Evolutionary conservation across 2,329 filamentous ascomycete species (phyloP).

Genomic region (Neofusicoccum sp.): DNA sequence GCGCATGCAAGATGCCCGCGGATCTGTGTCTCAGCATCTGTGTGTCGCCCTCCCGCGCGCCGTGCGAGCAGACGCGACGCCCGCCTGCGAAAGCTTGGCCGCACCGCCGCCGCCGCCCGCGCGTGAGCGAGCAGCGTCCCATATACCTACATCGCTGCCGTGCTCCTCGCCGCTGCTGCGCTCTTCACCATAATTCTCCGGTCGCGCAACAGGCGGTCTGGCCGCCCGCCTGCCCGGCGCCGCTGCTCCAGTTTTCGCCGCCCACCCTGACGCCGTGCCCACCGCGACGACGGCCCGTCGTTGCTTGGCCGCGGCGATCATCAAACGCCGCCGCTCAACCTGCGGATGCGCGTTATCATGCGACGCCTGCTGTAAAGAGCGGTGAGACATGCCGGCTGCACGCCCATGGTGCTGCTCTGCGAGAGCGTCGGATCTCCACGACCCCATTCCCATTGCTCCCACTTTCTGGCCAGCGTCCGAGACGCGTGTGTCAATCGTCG

Average conservation of each 20-base stretch:
- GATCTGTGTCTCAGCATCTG: too few species aligned
- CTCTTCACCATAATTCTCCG: constrained; percentile 11
- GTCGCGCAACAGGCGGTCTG: constrained; percentile 1
- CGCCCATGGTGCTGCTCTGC: not conserved
- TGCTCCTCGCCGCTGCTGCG: not conserved
- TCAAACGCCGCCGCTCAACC: not conserved
- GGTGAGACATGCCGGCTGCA: not conserved
- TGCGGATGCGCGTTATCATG: not conserved
- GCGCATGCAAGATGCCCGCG: too few species aligned
- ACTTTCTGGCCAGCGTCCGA: too few species aligned
- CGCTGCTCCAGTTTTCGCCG: not conserved
- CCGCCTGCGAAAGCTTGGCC: too few species aligned
- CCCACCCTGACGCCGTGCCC: not conserved
- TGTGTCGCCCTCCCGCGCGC: too few species aligned
- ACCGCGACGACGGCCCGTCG: not conserved
- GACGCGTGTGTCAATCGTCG: too few species aligned
- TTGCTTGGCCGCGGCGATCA: constrained; percentile 1
- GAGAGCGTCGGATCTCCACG: not conserved
- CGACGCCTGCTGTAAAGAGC: constrained; percentile 2
- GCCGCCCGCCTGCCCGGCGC: not conserved
- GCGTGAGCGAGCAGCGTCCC: not conserved
- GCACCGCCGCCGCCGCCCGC: not conserved
- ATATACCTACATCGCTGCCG: not conserved
- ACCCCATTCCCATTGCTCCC: too few species aligned
- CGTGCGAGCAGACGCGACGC: too few species aligned